phyloP scores from a whole-genome alignment of 2,329 filamentous ascomycete species.

The Colletotrichum cuscutae region DNA sequence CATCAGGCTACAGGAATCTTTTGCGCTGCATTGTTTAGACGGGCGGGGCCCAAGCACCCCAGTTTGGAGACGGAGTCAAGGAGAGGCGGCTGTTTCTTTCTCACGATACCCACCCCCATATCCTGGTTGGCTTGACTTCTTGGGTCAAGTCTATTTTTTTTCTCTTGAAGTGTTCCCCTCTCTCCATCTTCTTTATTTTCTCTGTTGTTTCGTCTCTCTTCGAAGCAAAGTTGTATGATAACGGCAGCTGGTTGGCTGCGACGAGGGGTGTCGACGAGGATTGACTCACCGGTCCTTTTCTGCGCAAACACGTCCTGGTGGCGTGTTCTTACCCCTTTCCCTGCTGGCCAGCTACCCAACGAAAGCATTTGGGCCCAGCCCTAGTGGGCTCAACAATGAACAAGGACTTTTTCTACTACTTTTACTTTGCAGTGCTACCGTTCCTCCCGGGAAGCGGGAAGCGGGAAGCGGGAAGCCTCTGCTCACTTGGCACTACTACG shows the following conservation, averaged over 20 bases:
- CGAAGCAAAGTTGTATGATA: slow-evolving; percentile 32
- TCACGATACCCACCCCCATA: slow-evolving; percentile 26
- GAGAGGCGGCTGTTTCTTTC: slow-evolving; percentile 31
- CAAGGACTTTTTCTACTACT: slow-evolving; percentile 4
- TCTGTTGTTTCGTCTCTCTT: neutral
- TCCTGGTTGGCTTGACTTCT: neutral
- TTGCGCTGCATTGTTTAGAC: slow-evolving; percentile 23
- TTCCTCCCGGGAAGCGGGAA: neutral
- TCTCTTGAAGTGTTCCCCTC: neutral
- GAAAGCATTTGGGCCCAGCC: slow-evolving; percentile 14
- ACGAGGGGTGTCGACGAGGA: slow-evolving; percentile 12
- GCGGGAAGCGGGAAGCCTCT: neutral
- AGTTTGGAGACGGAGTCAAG: slow-evolving; percentile 30
- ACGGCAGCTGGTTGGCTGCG: neutral
- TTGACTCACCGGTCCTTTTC: slow-evolving; percentile 23
- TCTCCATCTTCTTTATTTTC: slow-evolving; percentile 4
- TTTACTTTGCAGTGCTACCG: slow-evolving; percentile 43
- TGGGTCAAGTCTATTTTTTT: neutral
- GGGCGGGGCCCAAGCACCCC: neutral
- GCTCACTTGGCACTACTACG: neutral
- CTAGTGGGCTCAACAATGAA: slow-evolving; percentile 31
- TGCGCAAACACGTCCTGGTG: slow-evolving; percentile 1
- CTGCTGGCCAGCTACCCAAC: slow-evolving; percentile 1
- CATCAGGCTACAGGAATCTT: slow-evolving; percentile 7
- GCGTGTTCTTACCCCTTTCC: neutral